These are phyloP conservation scores for Dactylellina drechsleri DNA, from an alignment of 2,329 filamentous ascomycete genomes.

Conservation along the genomic window DNA sequence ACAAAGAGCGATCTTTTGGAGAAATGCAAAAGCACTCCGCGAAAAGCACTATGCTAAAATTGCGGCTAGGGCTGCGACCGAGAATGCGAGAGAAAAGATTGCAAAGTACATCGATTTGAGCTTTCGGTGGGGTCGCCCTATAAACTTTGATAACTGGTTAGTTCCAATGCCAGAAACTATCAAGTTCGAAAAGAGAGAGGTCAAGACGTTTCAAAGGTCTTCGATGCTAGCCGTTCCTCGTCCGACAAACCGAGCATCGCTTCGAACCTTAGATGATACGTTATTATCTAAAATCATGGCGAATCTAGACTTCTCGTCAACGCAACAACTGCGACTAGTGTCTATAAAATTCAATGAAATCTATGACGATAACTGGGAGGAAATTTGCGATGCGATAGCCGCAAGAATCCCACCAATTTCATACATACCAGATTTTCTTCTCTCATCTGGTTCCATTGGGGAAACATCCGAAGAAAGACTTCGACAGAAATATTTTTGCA, in stretches of 20 bases:
- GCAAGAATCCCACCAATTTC: conserved; percentile 1
- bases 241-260: neutral
- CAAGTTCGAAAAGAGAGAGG: conserved; percentile 15
- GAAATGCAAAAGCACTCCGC: conserved; percentile 23
- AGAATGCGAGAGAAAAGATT: no score
- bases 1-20: conserved; percentile 4
- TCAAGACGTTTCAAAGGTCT: neutral
- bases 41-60: conserved; percentile 21
- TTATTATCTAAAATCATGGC: conserved; percentile 16
- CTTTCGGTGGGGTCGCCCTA: conserved; percentile 9
- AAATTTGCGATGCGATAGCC: conserved; percentile 22
- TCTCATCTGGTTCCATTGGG: conserved; percentile 2
- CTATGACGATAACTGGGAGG: conserved; percentile 21
- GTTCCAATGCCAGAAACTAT: neutral
- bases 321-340: conserved; percentile 13
- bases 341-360: conserved; percentile 18
- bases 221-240: neutral
- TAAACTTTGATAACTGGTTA: conserved; percentile 26
- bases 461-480: conserved; percentile 24
- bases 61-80: neutral
- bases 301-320: conserved; percentile 23
- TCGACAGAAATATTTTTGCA: conserved; percentile 28
- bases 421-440: conserved; percentile 18
- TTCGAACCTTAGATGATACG: neutral
- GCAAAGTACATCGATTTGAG: conserved; percentile 18